Conservation (phyloP, 2,329 filamentous ascomycete species). For the Stenocarpella maydis region DNA sequence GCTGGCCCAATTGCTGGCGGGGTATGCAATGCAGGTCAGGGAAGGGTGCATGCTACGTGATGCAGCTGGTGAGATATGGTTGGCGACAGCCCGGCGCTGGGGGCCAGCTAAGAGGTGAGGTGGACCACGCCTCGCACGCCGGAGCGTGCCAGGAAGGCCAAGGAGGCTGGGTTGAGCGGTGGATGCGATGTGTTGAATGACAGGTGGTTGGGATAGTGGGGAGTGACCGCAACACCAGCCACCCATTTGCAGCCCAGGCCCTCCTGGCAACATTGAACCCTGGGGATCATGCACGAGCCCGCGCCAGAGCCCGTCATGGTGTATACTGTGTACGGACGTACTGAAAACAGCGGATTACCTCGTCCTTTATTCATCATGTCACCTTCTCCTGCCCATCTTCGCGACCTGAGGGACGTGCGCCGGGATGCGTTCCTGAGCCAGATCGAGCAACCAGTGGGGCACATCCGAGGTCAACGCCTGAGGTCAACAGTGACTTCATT, state of each 20-base stretch:
- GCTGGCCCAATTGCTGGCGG: slow-evolving; percentile 32
- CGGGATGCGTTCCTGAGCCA: neutral
- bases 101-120: neutral
- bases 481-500: neutral
- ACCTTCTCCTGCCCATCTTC: slow-evolving; percentile 7
- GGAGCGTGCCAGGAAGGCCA: too few species aligned
- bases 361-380: neutral
- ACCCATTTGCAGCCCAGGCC: slow-evolving; percentile 29
- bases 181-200: slow-evolving; percentile 22
- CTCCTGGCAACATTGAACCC: slow-evolving; percentile 2
- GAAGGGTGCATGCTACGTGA: slow-evolving; percentile 30
- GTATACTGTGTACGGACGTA: too few species aligned
- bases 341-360: too few species aligned
- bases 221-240: slow-evolving; percentile 32
- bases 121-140: neutral
- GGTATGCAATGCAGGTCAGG: slow-evolving; percentile 28
- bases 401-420: neutral
- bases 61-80: slow-evolving; percentile 26
- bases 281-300: slow-evolving; percentile 1
- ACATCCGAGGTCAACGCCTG: neutral
- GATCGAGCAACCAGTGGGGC: slow-evolving; percentile 9
- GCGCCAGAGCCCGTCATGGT: neutral
- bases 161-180: slow-evolving; percentile 32
- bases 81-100: slow-evolving; percentile 31
- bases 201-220: slow-evolving; percentile 33